phyloP scores from a whole-genome alignment of 441 rosid species.

The Biscutella auriculata region DNA sequence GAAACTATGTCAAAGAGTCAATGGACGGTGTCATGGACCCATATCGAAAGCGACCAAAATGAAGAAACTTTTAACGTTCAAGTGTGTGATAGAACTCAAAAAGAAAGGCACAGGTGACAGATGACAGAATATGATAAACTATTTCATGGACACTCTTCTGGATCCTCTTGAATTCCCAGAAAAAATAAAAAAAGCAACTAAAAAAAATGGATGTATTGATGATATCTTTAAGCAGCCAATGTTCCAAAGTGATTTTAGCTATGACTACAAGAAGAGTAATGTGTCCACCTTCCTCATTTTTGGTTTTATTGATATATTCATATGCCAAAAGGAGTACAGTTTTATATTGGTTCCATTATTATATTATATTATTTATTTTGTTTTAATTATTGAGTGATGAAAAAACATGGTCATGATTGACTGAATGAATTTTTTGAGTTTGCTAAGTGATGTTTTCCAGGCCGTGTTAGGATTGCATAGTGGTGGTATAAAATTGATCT shows the following conservation, averaged over 20 bases:
- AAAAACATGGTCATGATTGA: too few relatives aligned
- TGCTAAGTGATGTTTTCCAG: too few relatives aligned
- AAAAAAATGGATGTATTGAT: not conserved
- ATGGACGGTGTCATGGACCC: conserved; percentile 51
- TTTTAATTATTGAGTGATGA: too few relatives aligned
- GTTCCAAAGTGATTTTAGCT: conserved; percentile 3
- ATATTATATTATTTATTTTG: too few relatives aligned
- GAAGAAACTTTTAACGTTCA: conserved; percentile 4
- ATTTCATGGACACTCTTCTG: not conserved
- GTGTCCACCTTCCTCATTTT: not conserved
- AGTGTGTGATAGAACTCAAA: not conserved
- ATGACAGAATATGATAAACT: not conserved
- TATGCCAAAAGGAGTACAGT: not conserved
- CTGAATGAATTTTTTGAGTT: too few relatives aligned
- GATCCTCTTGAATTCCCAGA: not conserved
- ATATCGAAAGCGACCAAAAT: conserved; percentile 56
- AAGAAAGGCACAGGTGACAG: conserved; percentile 5
- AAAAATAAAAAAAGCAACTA: not conserved
- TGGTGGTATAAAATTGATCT: too few relatives aligned
- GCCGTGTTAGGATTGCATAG: too few relatives aligned
- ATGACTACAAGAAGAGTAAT: not conserved
- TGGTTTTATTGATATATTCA: not conserved
- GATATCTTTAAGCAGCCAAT: not conserved
- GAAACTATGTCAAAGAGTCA: conserved; percentile 50
- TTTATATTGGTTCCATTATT: too few relatives aligned